Evolutionary conservation across 73 alveolate genomes (phyloP), one percentile per base, ranked within the genome.

Genomic region (Paramecium sexaurelia): DNA sequence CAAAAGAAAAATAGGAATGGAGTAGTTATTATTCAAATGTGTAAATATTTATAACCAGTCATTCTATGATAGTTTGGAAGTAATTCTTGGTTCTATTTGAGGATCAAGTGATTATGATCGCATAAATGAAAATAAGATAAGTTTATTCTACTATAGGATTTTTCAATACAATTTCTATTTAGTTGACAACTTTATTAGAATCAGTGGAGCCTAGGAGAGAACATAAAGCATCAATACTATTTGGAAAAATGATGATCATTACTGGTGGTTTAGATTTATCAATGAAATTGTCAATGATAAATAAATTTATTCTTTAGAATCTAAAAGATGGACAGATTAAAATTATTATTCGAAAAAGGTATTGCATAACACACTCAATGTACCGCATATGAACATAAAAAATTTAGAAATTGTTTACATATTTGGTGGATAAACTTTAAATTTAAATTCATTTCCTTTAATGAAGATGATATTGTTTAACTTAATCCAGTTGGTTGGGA

Each of bases 231-330:
- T 24, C 55, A 7, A 29, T 78, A 15, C 55, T 40, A 7, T 78
- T 24, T 20, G 71, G 55, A 36, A 78, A 78, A 43, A 20, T 40
- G 5, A 41, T 78, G 73, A 32, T 78, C 6, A 20, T 78, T 40
- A 78, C 75, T 40, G 90, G 90, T n/a, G 90, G 90, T 8, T 11
- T 78, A 19, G 90, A 78, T 41, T n/a, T 75, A 41, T 73, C 75
- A 36, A 75, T 41, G 36, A 26, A 39, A 78, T 40, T 78, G 8
- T 78, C 1, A 40, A 78, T 7, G 90, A 78, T 24, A 78, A 73
- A 2, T 9, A 22, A 13, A 6, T 78, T 5, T 78, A 78, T 78
- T 40, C 75, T 2, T 40, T 78, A 19, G 90, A 78, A 41, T 78
- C 68, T 13, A 37, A 43, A 7, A 78, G 71, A 78, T 78, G 90